Conservation (phyloP, 148 eudicot genomes). For the Amaranthus cruentus region DNA sequence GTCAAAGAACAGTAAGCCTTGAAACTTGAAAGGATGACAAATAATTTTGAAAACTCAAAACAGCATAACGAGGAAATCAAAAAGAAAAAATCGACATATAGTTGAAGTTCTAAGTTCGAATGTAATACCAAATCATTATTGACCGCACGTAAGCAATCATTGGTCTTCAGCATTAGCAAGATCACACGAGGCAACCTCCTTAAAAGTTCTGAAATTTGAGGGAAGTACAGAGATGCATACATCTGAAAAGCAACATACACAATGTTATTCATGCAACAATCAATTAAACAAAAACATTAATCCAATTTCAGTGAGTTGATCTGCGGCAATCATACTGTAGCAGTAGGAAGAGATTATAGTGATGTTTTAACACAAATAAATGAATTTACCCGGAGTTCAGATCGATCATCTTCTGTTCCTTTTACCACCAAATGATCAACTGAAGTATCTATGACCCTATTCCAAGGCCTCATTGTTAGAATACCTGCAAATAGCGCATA, state of each 20-base stretch:
- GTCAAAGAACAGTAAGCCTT: no score
- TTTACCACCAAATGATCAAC: constrained; percentile 88
- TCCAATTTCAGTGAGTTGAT: background rate
- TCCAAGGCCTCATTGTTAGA: constrained; percentile 97
- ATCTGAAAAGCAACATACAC: constrained; percentile 49
- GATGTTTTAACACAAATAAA: background rate
- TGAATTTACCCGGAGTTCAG: constrained; percentile 73
- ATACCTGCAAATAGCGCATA: constrained; percentile 85
- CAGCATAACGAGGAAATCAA: background rate
- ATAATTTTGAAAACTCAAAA: no score
- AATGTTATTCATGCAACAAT: background rate
- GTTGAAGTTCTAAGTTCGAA: background rate
- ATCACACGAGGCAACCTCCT: constrained; percentile 92
- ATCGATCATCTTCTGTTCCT: constrained; percentile 63
- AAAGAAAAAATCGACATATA: background rate
- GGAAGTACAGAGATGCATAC: constrained; percentile 92
- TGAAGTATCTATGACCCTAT: constrained; percentile 71
- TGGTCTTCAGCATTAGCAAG: constrained; percentile 89
- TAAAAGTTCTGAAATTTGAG: constrained; percentile 86
- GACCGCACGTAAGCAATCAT: constrained; percentile 87
- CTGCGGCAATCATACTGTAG: background rate
- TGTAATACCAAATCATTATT: constrained; percentile 73
- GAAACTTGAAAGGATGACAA: no score
- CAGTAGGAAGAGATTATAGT: background rate
- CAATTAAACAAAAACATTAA: background rate